Base-by-base conservation (phyloP, 345 rosid genomes). In the Tarenaya hassleriana region DNA sequence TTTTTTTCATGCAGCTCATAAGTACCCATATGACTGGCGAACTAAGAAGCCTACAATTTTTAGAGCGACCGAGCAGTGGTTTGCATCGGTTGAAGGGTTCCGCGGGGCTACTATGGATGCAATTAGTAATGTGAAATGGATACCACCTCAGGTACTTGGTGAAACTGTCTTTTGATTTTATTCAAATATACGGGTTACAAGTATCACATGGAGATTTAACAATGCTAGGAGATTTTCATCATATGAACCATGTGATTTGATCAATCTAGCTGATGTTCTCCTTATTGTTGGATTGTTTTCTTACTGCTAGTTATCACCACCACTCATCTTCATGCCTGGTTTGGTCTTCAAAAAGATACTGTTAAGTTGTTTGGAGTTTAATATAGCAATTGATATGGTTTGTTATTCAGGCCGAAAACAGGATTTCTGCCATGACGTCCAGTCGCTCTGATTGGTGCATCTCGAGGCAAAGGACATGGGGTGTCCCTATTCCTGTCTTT, bases 11-110 rank as follows among this genome's bases (percentile, higher is more conserved):
- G 73, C 72, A 91, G 96, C 75, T 32, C 96, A 91, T 72, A 91
- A 82, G 58, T 91, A 91, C 73, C 96, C 98, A 40, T 91, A 87
- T 73, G 96, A 91, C 74, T 91, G 98, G 98, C 74, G 98, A 73
- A 82, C 95, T 19, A 91, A 91, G 61, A 80, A 80, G 64, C 98
- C 96, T 16, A 87, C 96, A 4, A 91, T 91, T 68, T 87, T 84
- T 81, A 82, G 98, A 73, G 98, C 95, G 13, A 91, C 98, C 41
- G 95, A 91, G 76, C 98, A 91, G 63, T 91, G 98, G 98, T 91
- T 91, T 80, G 98, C 98, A 62, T 91, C 98, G 12, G 95, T 91
- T 47, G 98, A 84, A 74, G 95, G 92, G 52, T 87, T 84, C 55
- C 95, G 86, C 16, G 60, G 60, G 42, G 83, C 82, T 52, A 80